A percentile compares a stretch with the other conserved stretches of the same genome.
Evolutionary conservation across 1,284 basidiomycete genomes (phyloP).

Genomic region (Pyrrhoderma noxium): DNA sequence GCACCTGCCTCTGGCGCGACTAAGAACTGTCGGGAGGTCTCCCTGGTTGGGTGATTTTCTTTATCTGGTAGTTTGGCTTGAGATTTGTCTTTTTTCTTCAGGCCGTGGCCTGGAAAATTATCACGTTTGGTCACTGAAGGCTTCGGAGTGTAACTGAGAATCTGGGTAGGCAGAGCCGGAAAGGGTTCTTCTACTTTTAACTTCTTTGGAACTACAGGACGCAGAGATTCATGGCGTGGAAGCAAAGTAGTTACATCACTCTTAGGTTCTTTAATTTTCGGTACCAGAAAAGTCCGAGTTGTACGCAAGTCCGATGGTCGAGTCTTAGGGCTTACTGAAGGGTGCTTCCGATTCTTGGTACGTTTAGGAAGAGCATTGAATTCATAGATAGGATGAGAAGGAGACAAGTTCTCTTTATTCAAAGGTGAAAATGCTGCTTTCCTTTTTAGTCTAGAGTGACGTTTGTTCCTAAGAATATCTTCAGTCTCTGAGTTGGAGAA

Average conservation of each 20-base stretch:
- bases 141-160: conserved; percentile 11
- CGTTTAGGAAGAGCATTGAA: background rate
- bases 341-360: background rate
- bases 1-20: background rate
- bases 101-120: too few species aligned
- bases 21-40: conserved; percentile 2
- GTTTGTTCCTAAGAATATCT: too few species aligned
- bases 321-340: conserved; percentile 1
- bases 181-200: background rate
- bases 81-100: too few species aligned
- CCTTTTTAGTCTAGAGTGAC: background rate
- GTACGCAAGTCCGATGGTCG: background rate
- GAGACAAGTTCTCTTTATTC: conserved; percentile 9
- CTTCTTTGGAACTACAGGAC: background rate
- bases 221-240: conserved; percentile 4
- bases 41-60: background rate
- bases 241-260: background rate
- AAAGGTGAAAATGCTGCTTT: background rate
- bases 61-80: too few species aligned
- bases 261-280: conserved; percentile 5
- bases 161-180: conserved; percentile 10
- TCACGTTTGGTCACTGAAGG: background rate
- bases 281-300: conserved; percentile 5
- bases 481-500: background rate
- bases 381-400: background rate